These are phyloP conservation scores for Penicillium sp. DNA, from an alignment of 2,329 filamentous ascomycete species.

Conservation along the genomic window DNA sequence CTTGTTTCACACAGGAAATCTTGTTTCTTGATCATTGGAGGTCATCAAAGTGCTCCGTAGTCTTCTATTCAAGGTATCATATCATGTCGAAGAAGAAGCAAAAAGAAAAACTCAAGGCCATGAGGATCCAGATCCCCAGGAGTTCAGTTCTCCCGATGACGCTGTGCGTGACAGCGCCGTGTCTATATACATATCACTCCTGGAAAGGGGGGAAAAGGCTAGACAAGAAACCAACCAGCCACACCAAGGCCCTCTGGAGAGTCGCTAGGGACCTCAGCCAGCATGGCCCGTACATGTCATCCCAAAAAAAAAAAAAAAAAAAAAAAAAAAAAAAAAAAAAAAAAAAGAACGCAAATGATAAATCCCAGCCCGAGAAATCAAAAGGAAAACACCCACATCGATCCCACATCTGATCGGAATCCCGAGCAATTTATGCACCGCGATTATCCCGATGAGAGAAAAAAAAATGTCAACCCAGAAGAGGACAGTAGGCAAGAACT, in stretches of 20 bases:
- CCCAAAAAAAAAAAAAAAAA: not conserved
- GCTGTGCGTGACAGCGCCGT: too few species aligned
- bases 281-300: not conserved
- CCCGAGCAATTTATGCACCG: not conserved
- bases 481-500: too few species aligned
- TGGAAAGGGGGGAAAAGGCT: too few species aligned
- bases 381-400: slow-evolving; percentile 9
- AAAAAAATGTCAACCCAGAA: too few species aligned
- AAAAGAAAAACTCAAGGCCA: slow-evolving; percentile 7
- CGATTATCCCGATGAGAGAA: too few species aligned
- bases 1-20: too few species aligned
- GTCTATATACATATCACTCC: too few species aligned
- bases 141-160: too few species aligned
- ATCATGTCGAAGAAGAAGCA: slow-evolving; percentile 14
- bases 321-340: not conserved
- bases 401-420: not conserved
- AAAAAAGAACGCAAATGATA: not conserved
- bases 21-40: not conserved
- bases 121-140: too few species aligned
- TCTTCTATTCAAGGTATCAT: slow-evolving; percentile 18
- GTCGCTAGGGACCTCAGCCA: too few species aligned
- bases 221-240: slow-evolving; percentile 1
- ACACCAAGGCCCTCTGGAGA: not conserved
- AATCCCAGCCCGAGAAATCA: not conserved
- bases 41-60: slow-evolving; percentile 8